Base-by-base conservation (phyloP, 345 rosid genomes). In the Salix exigua region DNA sequence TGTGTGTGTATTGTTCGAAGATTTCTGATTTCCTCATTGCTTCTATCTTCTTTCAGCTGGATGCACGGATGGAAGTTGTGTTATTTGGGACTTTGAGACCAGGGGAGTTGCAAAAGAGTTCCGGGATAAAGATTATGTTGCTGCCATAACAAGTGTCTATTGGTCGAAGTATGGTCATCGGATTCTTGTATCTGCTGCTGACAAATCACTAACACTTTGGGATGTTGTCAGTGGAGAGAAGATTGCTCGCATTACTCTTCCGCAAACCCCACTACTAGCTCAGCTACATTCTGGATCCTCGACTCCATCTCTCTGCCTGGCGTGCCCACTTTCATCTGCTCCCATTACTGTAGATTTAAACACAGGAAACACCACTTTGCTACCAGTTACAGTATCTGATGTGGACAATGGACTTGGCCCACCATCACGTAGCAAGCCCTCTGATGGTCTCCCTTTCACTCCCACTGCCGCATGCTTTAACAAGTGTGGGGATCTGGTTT, bases 31-130 rank as follows among this genome's bases (percentile, higher is more conserved):
- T 72, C 35, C 35, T 46, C 5, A 33, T 76, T 58, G 74, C 35
- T 68, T 35, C 37, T 35, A 25, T 50, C 7, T 46, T 46, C 33
- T 23, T 21, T 50, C 83, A 96, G 99, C 99, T 81, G 99, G 99
- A 72, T 96, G 99, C 79, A 87, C 95, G 17, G 97, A 96, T 83
- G 99, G 98, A 23, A 87, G 92, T 73, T 92, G 97, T 71, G 82
- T 96, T 6, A 94, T 96, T 75, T 96, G 97, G 97, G 99, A 96
- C 83, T 96, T 96, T 79, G 97, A 96, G 88, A 96, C 99, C 40
- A 86, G 98, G 70, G 97, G 97, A 26, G 88, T 96, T 48, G 92
- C 98, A 6, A 96, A 91, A 71, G 99, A 91, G 91, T 91, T 96
- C 70, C 91, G 88, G 33, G 97, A 94, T 85, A 86, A 75, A 62